These are phyloP conservation scores for Mrakia hoshinonis DNA, from an alignment of 768 basidiomycete species.

Conservation along the genomic window DNA sequence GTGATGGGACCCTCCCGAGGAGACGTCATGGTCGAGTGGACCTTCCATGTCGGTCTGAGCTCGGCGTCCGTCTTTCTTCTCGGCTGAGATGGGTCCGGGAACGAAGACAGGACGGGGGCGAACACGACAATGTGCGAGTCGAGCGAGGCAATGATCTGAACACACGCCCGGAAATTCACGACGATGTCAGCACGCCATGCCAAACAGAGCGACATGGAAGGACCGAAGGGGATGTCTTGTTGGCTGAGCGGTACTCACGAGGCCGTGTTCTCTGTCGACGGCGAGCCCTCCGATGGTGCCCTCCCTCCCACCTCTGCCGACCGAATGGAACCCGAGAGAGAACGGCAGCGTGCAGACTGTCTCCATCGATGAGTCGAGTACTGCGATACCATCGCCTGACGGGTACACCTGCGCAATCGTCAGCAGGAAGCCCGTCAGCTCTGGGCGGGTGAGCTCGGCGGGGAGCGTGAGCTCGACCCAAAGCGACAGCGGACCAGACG, in stretches of 20 bases:
- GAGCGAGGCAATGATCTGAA: conserved; percentile 18
- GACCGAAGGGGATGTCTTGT: neutral
- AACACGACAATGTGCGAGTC: conserved; percentile 14
- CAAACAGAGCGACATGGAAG: too few species aligned
- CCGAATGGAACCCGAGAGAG: conserved; percentile 10
- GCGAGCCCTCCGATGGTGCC: neutral
- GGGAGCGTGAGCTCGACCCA: neutral
- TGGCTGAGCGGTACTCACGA: neutral
- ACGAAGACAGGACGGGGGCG: neutral
- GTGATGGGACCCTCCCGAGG: conserved; percentile 50
- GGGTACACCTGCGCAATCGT: neutral
- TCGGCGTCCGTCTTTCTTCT: neutral
- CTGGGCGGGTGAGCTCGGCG: neutral
- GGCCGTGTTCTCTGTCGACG: neutral
- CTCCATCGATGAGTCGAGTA: conserved; percentile 4
- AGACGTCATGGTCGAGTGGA: conserved; percentile 71
- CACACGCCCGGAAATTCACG: neutral
- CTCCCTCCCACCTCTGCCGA: neutral
- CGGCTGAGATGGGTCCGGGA: neutral
- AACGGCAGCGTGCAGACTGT: conserved; percentile 10
- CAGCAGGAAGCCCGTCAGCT: neutral
- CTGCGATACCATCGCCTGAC: neutral
- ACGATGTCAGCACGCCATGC: neutral
- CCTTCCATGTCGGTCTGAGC: conserved; percentile 48
- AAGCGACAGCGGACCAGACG: neutral